These are phyloP conservation scores for Malassezia furfur DNA, from an alignment of 1,284 basidiomycete species.

Conservation along the genomic window DNA sequence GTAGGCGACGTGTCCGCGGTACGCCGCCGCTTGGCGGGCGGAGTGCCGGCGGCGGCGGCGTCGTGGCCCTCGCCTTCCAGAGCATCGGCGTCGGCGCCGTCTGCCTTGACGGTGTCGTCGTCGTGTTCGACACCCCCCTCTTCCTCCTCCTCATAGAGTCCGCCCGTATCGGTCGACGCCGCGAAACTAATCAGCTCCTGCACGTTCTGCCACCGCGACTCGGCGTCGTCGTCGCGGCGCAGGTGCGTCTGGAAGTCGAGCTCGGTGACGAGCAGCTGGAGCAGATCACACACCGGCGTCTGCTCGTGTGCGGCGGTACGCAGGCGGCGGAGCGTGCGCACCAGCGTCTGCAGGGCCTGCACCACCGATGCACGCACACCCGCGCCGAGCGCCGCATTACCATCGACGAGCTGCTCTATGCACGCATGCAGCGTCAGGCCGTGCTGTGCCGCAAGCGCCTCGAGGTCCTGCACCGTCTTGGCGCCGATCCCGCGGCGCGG, in stretches of 20 bases:
- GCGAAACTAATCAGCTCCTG: slow-evolving; percentile 60
- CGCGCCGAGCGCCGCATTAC: not conserved
- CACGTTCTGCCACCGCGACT: slow-evolving; percentile 74
- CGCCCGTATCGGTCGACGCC: not conserved
- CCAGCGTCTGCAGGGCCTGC: slow-evolving; percentile 52
- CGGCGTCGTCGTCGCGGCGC: slow-evolving; percentile 61
- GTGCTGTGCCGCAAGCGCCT: slow-evolving; percentile 54
- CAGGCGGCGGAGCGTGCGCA: not conserved
- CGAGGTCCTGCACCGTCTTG: slow-evolving; percentile 63
- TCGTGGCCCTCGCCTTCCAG: not conserved
- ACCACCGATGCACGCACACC: slow-evolving; percentile 50
- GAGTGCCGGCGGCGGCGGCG: not conserved
- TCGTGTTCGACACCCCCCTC: not conserved
- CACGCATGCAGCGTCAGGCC: slow-evolving; percentile 58
- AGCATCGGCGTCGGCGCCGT: not conserved
- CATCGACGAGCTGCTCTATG: slow-evolving; percentile 26
- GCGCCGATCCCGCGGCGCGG: slow-evolving; percentile 71
- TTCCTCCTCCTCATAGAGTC: not conserved
- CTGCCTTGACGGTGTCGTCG: not conserved
- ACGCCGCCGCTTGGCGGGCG: not conserved
- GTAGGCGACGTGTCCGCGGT: not conserved
- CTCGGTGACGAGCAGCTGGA: slow-evolving; percentile 57
- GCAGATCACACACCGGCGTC: slow-evolving; percentile 59
- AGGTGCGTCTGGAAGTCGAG: slow-evolving; percentile 64
- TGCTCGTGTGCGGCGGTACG: slow-evolving; percentile 56